Evolutionary conservation across 495 filamentous ascomycete species (phyloP).

Genomic region (Letharia columbiana): DNA sequence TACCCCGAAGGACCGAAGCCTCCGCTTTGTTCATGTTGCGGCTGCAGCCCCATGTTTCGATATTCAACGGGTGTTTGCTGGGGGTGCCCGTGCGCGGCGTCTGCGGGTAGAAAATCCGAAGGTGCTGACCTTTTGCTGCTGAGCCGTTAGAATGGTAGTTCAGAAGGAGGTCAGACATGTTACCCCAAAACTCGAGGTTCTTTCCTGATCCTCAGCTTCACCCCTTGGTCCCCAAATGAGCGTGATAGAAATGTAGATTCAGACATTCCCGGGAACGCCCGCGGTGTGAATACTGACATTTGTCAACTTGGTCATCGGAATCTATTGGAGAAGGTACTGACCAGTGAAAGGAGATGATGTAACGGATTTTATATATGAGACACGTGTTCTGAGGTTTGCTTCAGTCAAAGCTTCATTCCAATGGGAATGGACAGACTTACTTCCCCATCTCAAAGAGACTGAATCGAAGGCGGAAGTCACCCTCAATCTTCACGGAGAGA

Average conservation of each 20-base stretch:
- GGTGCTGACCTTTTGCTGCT: constrained; percentile 23
- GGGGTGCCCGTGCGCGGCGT: constrained; percentile 8
- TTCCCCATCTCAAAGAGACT: constrained; percentile 77
- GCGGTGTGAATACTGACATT: constrained; percentile 50
- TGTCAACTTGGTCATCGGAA: constrained; percentile 15
- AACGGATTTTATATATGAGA: constrained; percentile 60
- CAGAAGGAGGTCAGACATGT: neutral
- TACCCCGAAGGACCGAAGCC: constrained; percentile 5
- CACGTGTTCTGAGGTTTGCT: constrained; percentile 35
- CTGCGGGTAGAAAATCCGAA: constrained; percentile 6
- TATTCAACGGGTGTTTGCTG: constrained; percentile 13
- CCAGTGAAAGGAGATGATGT: constrained; percentile 67
- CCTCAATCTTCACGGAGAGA: constrained; percentile 75
- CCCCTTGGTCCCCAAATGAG: constrained; percentile 91
- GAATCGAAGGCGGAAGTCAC: constrained; percentile 72
- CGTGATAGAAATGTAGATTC: constrained; percentile 89
- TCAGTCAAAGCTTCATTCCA: constrained; percentile 29
- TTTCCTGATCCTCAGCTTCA: constrained; percentile 81
- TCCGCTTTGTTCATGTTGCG: constrained; percentile 12
- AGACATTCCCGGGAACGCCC: constrained; percentile 77
- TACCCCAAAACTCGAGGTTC: constrained; percentile 57
- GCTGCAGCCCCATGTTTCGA: constrained; percentile 15
- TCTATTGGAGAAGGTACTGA: constrained; percentile 29
- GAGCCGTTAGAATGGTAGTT: neutral
- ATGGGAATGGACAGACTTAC: constrained; percentile 37